These are phyloP conservation scores for Colletotrichum camelliae DNA, from an alignment of 2,329 filamentous ascomycete genomes.

Conservation along the genomic window DNA sequence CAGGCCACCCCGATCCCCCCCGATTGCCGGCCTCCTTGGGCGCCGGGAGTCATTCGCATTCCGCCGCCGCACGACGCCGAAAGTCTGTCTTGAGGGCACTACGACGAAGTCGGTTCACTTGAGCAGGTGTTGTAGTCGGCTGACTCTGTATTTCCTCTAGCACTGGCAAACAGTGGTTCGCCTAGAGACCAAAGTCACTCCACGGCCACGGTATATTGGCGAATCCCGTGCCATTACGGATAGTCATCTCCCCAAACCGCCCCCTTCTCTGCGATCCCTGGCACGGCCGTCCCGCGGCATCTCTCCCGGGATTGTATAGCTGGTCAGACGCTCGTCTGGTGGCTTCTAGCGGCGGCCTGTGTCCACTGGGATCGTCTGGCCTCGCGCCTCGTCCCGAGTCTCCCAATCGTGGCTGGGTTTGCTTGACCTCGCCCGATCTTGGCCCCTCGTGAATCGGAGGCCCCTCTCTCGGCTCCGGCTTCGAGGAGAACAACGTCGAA, in stretches of 20 bases:
- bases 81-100: neutral
- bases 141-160: neutral
- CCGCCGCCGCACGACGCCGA: slow-evolving; percentile 4
- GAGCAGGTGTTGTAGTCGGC: slow-evolving; percentile 10
- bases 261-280: neutral
- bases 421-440: slow-evolving; percentile 8
- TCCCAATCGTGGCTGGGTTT: slow-evolving; percentile 2
- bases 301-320: neutral
- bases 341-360: neutral
- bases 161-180: neutral
- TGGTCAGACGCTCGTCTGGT: neutral
- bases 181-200: slow-evolving; percentile 8
- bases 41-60: slow-evolving; percentile 1
- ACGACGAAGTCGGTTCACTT: slow-evolving; percentile 15
- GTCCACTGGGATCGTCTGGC: neutral
- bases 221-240: neutral
- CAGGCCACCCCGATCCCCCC: slow-evolving; percentile 12
- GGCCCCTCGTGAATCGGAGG: neutral
- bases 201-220: slow-evolving; percentile 4
- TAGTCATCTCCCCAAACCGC: slow-evolving; percentile 9
- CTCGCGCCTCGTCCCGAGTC: neutral
- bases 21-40: neutral
- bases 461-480: neutral
- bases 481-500: slow-evolving; percentile 2
- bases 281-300: neutral